Percentiles rank a stretch among this genome's conserved stretches.
phyloP scores from a whole-genome alignment of 2,329 filamentous ascomycete species.

The Diaporthe citri region DNA sequence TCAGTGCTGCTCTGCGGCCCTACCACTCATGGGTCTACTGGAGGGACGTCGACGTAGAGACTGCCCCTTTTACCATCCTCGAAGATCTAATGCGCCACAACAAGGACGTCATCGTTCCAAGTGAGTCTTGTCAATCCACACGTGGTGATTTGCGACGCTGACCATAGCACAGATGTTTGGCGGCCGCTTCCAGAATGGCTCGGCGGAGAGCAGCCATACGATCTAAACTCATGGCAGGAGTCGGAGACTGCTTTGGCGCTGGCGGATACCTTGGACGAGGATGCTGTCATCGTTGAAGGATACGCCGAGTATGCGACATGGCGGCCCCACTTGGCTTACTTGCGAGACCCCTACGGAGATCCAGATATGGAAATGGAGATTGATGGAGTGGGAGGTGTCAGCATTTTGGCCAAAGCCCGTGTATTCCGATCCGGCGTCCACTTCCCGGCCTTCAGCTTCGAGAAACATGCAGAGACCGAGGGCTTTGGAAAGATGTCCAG shows the following conservation, averaged over 20 bases:
- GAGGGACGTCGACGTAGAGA: slow-evolving; percentile 98
- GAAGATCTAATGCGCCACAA: slow-evolving; percentile 99
- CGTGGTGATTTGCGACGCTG: neutral
- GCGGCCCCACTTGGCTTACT: slow-evolving; percentile 95
- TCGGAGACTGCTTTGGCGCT: slow-evolving; percentile 95
- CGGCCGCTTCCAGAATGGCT: slow-evolving; percentile 98
- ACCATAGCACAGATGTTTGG: slow-evolving; percentile 84
- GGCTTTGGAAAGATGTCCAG: slow-evolving; percentile 99
- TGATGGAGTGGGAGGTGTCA: slow-evolving; percentile 96
- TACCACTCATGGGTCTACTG: slow-evolving; percentile 99
- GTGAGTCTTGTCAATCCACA: slow-evolving; percentile 67
- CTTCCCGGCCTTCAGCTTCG: slow-evolving; percentile 98
- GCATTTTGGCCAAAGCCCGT: slow-evolving; percentile 94
- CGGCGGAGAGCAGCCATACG: slow-evolving; percentile 97
- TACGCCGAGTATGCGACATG: slow-evolving; percentile 99
- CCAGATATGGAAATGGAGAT: slow-evolving; percentile 99
- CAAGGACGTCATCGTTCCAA: slow-evolving; percentile 98
- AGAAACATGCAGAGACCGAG: slow-evolving; percentile 98
- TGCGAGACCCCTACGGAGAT: slow-evolving; percentile 96
- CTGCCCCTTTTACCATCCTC: slow-evolving; percentile 94
- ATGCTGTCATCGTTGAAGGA: slow-evolving; percentile 98
- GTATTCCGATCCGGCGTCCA: slow-evolving; percentile 96
- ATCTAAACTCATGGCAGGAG: slow-evolving; percentile 99
- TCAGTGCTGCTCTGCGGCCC: slow-evolving; percentile 91
- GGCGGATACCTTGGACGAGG: slow-evolving; percentile 95